Evolutionary conservation across 169 alveolate genomes (phyloP), one percentile per base, ranked within the genome.

Genomic region (Cyclospora cayetanensis): DNA sequence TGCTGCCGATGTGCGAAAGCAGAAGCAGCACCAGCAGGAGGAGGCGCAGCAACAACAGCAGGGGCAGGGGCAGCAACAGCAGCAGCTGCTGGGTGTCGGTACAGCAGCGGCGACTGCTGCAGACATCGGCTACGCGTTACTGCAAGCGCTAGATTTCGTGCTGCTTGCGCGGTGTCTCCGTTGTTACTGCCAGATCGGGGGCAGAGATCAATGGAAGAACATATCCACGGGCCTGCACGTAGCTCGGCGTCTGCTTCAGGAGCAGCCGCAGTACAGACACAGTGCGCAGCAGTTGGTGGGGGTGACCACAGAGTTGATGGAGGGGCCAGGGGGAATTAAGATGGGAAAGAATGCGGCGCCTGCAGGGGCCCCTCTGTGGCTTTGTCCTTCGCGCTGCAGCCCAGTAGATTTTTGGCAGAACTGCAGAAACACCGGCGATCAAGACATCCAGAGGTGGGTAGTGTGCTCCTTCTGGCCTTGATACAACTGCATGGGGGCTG

Each of bases 201-300:
- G 98, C 4, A 82, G 95, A 29, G 98, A 96, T 79, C 98, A 96
- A 80, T 94, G 96, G 98, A 97, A 97, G 3, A 96, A 96, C 60
- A 95, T 96, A n/a, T 87, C 95, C 39, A 94, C 97, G 7, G 98
- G 98, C 9, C 91, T 96, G 15, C 97, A 96, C 46, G 65, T 90
- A 35, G 92, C 96, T 39, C 50, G 95, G 27, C 77, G 22, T 22
- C 34, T 66, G 29, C 52, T 95, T 84, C 90, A 66, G 55, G 37
- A 72, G 84, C 35, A 41, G 31, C 39, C 27, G 12, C 52, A 20
- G 25, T 41, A 76, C 25, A 18, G 2, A 39, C 52, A 29, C 11
- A 27, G 42, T 22, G 18, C 11, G 60, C n/a, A 46, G 60, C 60
- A 46, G 60, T 22, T 46, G 79, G n/a, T 66, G 52, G 97, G 97